These are phyloP conservation scores for Apiotrichum sp. DNA, from an alignment of 1,284 basidiomycete genomes.

Conservation along the genomic window DNA sequence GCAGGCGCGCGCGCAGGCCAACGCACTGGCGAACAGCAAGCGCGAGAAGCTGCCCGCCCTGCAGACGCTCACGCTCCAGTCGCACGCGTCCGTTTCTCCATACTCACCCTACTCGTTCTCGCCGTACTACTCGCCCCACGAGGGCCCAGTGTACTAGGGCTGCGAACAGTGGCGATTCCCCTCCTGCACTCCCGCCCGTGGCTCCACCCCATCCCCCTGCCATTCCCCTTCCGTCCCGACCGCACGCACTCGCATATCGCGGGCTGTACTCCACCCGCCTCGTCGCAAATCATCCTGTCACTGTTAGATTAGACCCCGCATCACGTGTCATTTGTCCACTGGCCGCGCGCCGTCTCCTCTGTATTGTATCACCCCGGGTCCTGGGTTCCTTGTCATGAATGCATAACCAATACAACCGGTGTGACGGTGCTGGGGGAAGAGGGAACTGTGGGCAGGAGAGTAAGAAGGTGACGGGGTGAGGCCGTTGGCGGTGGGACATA, in stretches of 20 bases:
- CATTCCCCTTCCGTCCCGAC: no score
- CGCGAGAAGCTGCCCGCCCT: neutral
- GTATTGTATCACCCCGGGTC: neutral
- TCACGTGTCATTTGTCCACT: no score
- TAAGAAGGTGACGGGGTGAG: no score
- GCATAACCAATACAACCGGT: neutral
- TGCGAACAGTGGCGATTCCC: neutral
- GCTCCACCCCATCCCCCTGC: neutral
- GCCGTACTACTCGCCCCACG: neutral
- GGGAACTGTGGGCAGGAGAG: no score
- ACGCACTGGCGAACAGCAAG: neutral
- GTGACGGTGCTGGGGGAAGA: no score
- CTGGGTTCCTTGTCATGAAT: slow-evolving; percentile 4
- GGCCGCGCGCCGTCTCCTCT: neutral
- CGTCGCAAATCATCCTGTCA: no score
- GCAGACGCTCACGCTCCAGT: neutral
- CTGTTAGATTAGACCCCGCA: no score
- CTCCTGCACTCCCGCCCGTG: neutral
- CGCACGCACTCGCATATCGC: no score
- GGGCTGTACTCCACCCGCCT: no score
- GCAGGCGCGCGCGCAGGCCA: no score
- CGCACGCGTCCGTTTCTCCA: neutral
- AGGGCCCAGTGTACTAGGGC: neutral
- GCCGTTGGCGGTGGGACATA: no score
- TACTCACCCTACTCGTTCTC: slow-evolving; percentile 1